These are phyloP conservation scores for Monosporascus sp. DNA, from an alignment of 2,329 filamentous ascomycete species.

Conservation along the genomic window DNA sequence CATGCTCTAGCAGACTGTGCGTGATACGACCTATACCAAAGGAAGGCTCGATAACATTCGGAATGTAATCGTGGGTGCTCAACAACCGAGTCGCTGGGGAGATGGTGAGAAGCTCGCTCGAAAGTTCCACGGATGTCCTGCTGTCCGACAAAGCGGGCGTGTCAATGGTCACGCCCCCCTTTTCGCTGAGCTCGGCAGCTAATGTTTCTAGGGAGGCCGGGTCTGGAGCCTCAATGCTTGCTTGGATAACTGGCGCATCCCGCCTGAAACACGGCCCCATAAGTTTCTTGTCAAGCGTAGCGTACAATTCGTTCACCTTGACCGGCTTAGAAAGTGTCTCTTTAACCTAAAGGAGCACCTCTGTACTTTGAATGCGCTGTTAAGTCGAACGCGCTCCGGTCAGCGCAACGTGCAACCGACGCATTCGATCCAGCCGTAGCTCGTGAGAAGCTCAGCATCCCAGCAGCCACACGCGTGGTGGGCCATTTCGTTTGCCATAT, in stretches of 20 bases:
- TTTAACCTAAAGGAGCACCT: no score
- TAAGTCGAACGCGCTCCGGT: no score
- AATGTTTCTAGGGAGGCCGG: constrained; percentile 60
- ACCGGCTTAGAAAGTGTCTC: no score
- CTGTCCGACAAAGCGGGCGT: background rate
- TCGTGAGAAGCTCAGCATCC: no score
- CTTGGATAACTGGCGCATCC: constrained; percentile 58
- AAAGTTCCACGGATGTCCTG: background rate
- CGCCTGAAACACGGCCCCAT: constrained; percentile 64
- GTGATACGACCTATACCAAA: no score
- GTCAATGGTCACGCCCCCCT: background rate
- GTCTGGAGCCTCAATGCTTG: constrained; percentile 53
- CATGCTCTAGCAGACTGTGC: no score
- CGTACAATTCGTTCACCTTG: constrained; percentile 31
- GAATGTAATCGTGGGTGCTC: no score
- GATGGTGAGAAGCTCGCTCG: background rate
- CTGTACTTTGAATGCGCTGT: no score
- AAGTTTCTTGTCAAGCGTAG: constrained; percentile 63
- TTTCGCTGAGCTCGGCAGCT: background rate
- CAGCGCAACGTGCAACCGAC: no score
- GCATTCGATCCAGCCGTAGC: no score
- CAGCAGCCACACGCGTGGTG: no score
- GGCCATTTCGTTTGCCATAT: constrained; percentile 62
- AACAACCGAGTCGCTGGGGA: background rate
- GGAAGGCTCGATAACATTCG: no score